These are phyloP conservation scores for Ceratobasidium sp. DNA, from an alignment of 1,284 basidiomycete genomes.

Conservation along the genomic window DNA sequence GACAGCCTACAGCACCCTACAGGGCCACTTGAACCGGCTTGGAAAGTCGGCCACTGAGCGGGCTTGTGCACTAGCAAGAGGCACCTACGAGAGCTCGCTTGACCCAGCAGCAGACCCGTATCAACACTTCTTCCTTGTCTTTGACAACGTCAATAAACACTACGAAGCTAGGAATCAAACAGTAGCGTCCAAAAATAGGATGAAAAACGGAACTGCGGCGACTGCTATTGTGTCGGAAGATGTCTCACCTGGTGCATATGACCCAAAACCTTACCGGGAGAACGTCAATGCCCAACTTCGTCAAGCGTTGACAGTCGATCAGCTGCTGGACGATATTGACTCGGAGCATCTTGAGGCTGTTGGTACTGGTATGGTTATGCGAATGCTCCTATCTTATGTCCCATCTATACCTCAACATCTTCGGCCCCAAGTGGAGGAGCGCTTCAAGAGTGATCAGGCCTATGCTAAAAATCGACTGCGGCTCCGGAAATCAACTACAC, in stretches of 20 bases:
- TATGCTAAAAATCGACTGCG: conserved; percentile 4
- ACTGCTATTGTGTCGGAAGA: conserved; percentile 14
- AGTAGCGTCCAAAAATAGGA: neutral
- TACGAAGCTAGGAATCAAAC: neutral
- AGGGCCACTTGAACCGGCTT: neutral
- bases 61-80: neutral
- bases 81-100: neutral
- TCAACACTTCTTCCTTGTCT: conserved; percentile 1
- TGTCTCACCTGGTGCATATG: conserved; percentile 11
- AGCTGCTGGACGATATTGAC: conserved; percentile 13
- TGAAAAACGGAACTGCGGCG: conserved; percentile 18
- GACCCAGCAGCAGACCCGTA: neutral
- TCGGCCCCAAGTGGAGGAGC: neutral
- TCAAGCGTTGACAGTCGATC: neutral
- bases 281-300: neutral
- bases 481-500: neutral
- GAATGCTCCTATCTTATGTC: neutral
- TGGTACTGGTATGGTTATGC: conserved; percentile 12
- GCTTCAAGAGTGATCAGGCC: neutral
- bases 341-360: neutral
- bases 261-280: conserved; percentile 7
- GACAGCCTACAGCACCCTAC: neutral
- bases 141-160: conserved; percentile 24
- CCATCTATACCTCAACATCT: neutral
- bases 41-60: neutral